Conservation (phyloP, 2,329 filamentous ascomycete species). For the Cadophora malorum region DNA sequence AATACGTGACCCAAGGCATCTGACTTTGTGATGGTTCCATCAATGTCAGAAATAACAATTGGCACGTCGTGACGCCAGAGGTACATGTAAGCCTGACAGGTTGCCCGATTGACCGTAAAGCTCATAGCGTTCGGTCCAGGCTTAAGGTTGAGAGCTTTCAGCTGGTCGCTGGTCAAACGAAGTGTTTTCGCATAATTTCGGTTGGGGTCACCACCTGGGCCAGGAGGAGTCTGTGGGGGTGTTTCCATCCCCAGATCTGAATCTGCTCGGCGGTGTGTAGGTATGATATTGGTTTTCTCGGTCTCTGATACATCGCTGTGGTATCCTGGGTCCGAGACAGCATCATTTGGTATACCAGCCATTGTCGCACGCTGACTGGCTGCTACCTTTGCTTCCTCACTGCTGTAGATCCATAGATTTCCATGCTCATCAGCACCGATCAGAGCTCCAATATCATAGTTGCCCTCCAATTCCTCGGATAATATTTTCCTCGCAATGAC, state of each 20-base stretch:
- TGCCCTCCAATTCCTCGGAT: slow-evolving; percentile 89
- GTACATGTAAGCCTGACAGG: slow-evolving; percentile 91
- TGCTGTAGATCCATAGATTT: slow-evolving; percentile 99
- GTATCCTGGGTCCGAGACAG: slow-evolving; percentile 90
- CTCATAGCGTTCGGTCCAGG: slow-evolving; percentile 91
- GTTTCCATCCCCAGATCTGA: slow-evolving; percentile 70
- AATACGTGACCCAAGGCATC: slow-evolving; percentile 93
- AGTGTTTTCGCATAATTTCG: slow-evolving; percentile 97
- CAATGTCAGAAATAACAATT: slow-evolving; percentile 97
- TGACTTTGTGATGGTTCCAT: slow-evolving; percentile 98
- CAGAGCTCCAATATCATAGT: slow-evolving; percentile 93
- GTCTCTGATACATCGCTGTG: slow-evolving; percentile 80
- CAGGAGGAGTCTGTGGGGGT: slow-evolving; percentile 72
- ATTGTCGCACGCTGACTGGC: slow-evolving; percentile 71
- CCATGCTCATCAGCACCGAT: slow-evolving; percentile 95
- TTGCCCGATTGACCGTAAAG: slow-evolving; percentile 95
- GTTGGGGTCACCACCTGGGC: slow-evolving; percentile 70
- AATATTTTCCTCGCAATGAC: slow-evolving; percentile 92
- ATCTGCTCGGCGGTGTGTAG: slow-evolving; percentile 65
- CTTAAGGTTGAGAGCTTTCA: slow-evolving; percentile 83
- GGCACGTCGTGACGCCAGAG: slow-evolving; percentile 91
- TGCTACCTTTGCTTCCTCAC: slow-evolving; percentile 91
- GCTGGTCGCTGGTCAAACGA: slow-evolving; percentile 90
- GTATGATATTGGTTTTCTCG: slow-evolving; percentile 55
- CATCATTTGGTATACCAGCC: slow-evolving; percentile 61